These are phyloP conservation scores for Amaranthus hypochondriacus DNA, from an alignment of 148 eudicot species.

Conservation along the genomic window DNA sequence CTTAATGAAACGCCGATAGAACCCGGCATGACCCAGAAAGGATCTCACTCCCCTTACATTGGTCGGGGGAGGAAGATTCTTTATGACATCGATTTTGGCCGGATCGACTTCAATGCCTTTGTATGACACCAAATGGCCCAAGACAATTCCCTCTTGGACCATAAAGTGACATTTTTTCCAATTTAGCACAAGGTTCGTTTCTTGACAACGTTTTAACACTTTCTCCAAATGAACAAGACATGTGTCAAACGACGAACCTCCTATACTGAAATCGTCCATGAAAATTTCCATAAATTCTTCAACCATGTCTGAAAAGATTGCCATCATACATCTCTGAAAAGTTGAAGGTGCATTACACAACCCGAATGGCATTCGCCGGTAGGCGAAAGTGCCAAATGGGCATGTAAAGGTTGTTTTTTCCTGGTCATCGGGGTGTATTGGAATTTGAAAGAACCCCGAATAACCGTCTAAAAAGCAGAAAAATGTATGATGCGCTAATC, in stretches of 20 bases:
- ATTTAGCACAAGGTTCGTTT: too few relatives aligned
- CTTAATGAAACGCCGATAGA: not conserved
- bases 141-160: not conserved
- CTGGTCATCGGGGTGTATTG: not conserved
- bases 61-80: too few relatives aligned
- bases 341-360: not conserved
- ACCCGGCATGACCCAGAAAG: not conserved
- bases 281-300: not conserved
- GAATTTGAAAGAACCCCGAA: not conserved
- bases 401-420: not conserved
- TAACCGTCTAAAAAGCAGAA: not conserved
- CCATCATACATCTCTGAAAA: not conserved
- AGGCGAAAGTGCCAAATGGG: not conserved
- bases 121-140: not conserved
- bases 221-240: not conserved
- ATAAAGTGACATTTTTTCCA: not conserved
- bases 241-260: not conserved
- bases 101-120: not conserved
- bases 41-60: not conserved
- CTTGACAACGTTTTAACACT: too few relatives aligned
- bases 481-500: not conserved
- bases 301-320: not conserved
- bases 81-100: not conserved
- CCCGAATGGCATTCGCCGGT: not conserved
- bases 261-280: not conserved